Conservation (phyloP, 2,329 filamentous ascomycete genomes). For the Monilinia fructicola region DNA sequence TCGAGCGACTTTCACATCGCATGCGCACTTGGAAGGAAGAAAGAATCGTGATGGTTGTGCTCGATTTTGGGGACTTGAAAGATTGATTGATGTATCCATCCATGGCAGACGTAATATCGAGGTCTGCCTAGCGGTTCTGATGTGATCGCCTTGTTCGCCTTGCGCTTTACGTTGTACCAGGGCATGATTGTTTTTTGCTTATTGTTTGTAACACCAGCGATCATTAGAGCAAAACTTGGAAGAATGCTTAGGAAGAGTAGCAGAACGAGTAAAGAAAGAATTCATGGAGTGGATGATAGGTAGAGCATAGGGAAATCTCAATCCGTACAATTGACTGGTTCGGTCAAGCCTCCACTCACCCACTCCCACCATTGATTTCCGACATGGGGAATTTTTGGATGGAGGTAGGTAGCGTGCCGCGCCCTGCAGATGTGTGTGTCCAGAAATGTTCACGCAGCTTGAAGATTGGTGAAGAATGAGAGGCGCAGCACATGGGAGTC, state of each 20-base stretch:
- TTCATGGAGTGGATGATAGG: background rate
- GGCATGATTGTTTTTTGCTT: background rate
- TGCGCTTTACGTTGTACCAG: conserved; percentile 3
- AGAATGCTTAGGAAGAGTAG: background rate
- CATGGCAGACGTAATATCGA: conserved; percentile 13
- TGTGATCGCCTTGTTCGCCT: conserved; percentile 30
- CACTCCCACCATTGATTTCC: background rate
- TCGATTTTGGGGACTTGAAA: background rate
- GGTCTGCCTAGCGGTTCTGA: conserved; percentile 26
- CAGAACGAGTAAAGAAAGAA: background rate
- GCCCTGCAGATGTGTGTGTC: background rate
- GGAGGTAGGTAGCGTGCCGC: background rate
- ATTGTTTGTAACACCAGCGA: background rate
- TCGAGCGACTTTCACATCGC: background rate
- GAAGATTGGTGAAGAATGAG: background rate
- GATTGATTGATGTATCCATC: background rate
- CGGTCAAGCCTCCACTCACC: conserved; percentile 1
- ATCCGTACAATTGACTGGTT: conserved; percentile 17
- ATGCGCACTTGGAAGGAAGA: background rate
- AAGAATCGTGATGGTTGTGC: background rate
- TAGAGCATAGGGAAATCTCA: background rate
- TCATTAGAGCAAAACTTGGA: background rate
- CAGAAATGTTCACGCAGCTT: background rate
- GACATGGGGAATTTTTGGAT: background rate
- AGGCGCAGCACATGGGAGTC: conserved; percentile 8